These are phyloP conservation scores for Pyrenochaeta sp. DNA, from an alignment of 2,329 filamentous ascomycete species.

Conservation along the genomic window DNA sequence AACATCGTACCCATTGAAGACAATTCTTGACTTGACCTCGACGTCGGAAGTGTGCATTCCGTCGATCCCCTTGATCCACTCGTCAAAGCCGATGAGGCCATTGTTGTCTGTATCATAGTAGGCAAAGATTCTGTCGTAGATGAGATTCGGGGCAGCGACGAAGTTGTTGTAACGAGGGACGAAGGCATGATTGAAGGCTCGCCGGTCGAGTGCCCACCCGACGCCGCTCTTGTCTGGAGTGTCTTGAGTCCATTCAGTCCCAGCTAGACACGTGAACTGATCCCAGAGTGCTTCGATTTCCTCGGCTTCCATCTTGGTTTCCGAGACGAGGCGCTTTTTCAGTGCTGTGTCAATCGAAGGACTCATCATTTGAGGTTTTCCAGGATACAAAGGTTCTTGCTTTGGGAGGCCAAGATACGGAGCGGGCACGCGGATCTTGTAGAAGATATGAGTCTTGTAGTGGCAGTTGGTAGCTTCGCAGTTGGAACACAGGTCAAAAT, in stretches of 20 bases:
- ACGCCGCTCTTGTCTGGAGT: constrained; percentile 82
- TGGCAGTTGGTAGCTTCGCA: constrained; percentile 83
- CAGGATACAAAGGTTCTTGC: constrained; percentile 57
- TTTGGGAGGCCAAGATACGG: constrained; percentile 80
- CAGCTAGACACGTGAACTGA: constrained; percentile 94
- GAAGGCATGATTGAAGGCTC: constrained; percentile 90
- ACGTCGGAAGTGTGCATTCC: constrained; percentile 60
- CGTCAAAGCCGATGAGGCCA: constrained; percentile 87
- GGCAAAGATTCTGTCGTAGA: constrained; percentile 95
- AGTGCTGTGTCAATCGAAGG: constrained; percentile 71
- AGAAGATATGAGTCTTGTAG: constrained; percentile 92
- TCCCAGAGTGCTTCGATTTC: constrained; percentile 95
- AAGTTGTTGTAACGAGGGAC: constrained; percentile 83
- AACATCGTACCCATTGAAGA: constrained; percentile 91
- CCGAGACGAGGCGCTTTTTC: constrained; percentile 65
- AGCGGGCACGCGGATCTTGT: constrained; percentile 91
- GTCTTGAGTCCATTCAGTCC: constrained; percentile 82
- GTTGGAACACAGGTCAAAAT: constrained; percentile 93
- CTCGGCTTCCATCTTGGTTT: constrained; percentile 71
- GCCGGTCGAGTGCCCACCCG: constrained; percentile 84
- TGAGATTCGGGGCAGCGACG: constrained; percentile 81
- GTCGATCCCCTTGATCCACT: constrained; percentile 85
- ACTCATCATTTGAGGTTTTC: constrained; percentile 76
- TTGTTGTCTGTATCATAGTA: constrained; percentile 95
- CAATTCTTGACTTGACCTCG: constrained; percentile 60